Evolutionary conservation across 805 yeast genomes (phyloP).

Genomic region (Brettanomyces bruxellensis): DNA sequence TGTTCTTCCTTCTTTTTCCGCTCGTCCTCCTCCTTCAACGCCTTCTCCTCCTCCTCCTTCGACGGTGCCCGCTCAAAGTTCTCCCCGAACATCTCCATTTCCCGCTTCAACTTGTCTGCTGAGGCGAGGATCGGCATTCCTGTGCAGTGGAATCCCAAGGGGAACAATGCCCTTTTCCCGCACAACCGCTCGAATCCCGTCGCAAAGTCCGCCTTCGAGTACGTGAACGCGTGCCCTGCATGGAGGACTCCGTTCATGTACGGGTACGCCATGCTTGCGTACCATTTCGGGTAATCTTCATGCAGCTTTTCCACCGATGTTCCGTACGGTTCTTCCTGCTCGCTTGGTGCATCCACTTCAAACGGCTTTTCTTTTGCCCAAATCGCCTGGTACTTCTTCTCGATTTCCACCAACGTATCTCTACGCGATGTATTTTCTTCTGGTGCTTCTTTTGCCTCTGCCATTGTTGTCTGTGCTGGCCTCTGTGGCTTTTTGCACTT

Average conservation of each 20-base stretch:
- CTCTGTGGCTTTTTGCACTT: no score
- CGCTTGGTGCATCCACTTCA: conserved; percentile 80
- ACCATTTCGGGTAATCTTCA: conserved; percentile 72
- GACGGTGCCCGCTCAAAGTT: conserved; percentile 65
- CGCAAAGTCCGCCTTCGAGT: conserved; percentile 88
- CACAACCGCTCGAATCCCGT: conserved; percentile 91
- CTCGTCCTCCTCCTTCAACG: conserved; percentile 18
- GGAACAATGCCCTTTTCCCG: conserved; percentile 88
- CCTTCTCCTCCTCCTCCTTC: conserved; percentile 45
- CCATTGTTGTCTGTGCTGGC: no score
- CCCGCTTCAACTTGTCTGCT: conserved; percentile 92
- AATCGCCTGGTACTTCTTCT: conserved; percentile 73
- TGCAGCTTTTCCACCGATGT: conserved; percentile 62
- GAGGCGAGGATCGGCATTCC: conserved; percentile 97
- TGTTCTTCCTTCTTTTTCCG: conserved; percentile 18
- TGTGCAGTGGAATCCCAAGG: conserved; percentile 98
- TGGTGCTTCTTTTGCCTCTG: no score
- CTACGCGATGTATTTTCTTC: conserved; percentile 71
- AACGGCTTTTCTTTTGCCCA: conserved; percentile 86
- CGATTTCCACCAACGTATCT: conserved; percentile 84
- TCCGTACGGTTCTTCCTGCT: conserved; percentile 51
- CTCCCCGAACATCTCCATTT: conserved; percentile 81
- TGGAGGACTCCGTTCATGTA: conserved; percentile 98
- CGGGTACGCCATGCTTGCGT: conserved; percentile 95
- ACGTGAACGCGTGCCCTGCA: conserved; percentile 94